Percentiles rank a stretch among this genome's conserved stretches.
These are phyloP conservation scores for Lichtheimia ramosa DNA, from an alignment of 371 early-diverging fungal genomes.

Conservation along the genomic window DNA sequence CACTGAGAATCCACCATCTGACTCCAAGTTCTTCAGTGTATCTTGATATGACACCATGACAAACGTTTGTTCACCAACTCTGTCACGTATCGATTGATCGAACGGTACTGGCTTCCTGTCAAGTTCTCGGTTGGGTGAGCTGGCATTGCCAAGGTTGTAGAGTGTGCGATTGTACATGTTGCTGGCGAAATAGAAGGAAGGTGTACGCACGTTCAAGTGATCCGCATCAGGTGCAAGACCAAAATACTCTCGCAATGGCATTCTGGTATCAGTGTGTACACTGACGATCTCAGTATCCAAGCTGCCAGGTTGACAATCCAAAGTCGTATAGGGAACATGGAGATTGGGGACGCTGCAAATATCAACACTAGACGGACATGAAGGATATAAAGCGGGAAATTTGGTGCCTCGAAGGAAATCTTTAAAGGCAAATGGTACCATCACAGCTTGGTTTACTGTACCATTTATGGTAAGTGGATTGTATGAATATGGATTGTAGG, in stretches of 20 bases:
- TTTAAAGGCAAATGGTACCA: too few species aligned
- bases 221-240: not conserved
- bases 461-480: too few species aligned
- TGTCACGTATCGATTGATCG: constrained; percentile 2
- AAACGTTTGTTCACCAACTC: constrained; percentile 29
- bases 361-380: too few species aligned
- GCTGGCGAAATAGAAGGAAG: constrained; percentile 13
- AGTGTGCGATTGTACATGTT: constrained; percentile 24
- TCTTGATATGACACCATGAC: constrained; percentile 6
- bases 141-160: constrained; percentile 19
- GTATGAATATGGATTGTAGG: too few species aligned
- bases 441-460: too few species aligned
- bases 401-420: too few species aligned
- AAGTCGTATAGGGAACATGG: too few species aligned
- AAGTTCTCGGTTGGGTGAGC: not conserved
- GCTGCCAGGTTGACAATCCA: too few species aligned
- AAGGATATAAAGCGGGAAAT: too few species aligned
- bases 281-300: constrained; percentile 5
- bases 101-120: not conserved
- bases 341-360: too few species aligned
- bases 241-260: not conserved
- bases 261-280: not conserved
- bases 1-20: too few species aligned
- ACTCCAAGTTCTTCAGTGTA: too few species aligned
- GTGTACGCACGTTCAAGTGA: not conserved